phyloP scores from a whole-genome alignment of 495 filamentous ascomycete species.

The Neurospora sp. region DNA sequence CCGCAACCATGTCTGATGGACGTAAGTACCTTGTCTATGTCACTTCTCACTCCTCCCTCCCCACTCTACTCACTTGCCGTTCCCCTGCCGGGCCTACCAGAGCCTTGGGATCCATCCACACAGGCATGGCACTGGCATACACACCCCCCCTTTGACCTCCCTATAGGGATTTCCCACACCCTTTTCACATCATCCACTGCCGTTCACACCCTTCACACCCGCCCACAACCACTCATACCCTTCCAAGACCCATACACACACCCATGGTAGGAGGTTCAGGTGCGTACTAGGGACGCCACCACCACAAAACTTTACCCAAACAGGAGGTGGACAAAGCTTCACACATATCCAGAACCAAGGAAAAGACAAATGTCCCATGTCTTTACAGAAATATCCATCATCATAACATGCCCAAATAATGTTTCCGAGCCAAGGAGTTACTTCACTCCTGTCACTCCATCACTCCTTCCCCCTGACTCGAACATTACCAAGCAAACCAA shows the following conservation, averaged over 20 bases:
- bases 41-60: background rate
- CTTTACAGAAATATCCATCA: background rate
- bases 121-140: background rate
- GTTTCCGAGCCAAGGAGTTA: background rate
- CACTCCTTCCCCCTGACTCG: background rate
- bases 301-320: background rate
- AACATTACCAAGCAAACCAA: background rate
- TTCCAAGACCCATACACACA: background rate
- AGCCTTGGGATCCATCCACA: background rate
- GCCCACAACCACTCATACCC: background rate
- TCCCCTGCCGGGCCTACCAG: background rate
- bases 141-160: background rate
- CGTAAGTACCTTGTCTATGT: conserved; percentile 13
- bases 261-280: background rate
- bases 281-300: background rate
- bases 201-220: background rate
- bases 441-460: background rate
- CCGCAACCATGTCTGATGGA: conserved; percentile 23
- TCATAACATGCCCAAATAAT: background rate
- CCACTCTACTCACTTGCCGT: background rate
- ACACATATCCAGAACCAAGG: background rate
- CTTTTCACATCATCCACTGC: background rate
- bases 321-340: background rate
- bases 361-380: background rate
- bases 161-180: background rate